Conservation (phyloP, 768 basidiomycete species). For the Tylopilus sp. region DNA sequence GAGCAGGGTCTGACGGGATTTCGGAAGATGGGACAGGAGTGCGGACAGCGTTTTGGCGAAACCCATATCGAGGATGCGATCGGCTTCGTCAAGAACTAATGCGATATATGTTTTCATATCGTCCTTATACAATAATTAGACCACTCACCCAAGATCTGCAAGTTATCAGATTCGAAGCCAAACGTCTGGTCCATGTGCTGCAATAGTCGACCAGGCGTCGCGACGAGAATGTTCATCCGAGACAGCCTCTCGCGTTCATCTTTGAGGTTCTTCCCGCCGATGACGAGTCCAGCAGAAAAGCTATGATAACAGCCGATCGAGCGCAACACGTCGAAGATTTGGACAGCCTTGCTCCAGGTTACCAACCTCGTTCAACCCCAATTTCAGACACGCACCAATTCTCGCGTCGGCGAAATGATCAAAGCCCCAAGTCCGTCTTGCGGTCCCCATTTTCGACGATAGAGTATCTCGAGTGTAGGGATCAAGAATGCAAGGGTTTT, state of each 20-base stretch:
- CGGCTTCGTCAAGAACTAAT: slow-evolving; percentile 92
- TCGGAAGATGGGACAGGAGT: slow-evolving; percentile 87
- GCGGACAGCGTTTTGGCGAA: slow-evolving; percentile 87
- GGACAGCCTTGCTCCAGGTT: slow-evolving; percentile 66
- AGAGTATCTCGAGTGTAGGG: slow-evolving; percentile 61
- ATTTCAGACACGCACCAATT: slow-evolving; percentile 57
- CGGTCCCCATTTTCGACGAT: slow-evolving; percentile 66
- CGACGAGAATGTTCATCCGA: slow-evolving; percentile 98
- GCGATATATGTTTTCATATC: not conserved
- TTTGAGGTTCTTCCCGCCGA: slow-evolving; percentile 93
- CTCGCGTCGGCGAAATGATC: slow-evolving; percentile 91
- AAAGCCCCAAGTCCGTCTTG: slow-evolving; percentile 81
- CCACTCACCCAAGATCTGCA: slow-evolving; percentile 83
- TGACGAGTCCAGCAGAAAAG: slow-evolving; percentile 93
- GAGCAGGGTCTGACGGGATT: slow-evolving; percentile 88
- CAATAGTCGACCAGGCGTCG: slow-evolving; percentile 89
- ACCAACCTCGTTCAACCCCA: not conserved
- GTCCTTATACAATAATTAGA: not conserved
- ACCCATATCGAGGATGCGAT: slow-evolving; percentile 95
- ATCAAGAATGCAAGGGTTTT: slow-evolving; percentile 74
- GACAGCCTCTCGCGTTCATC: slow-evolving; percentile 86
- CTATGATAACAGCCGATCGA: slow-evolving; percentile 87
- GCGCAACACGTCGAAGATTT: slow-evolving; percentile 96
- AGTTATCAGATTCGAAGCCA: slow-evolving; percentile 85
- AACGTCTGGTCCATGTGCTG: slow-evolving; percentile 99